These are phyloP conservation scores for Dactylella cylindrospora DNA, from an alignment of 2,329 filamentous ascomycete species.

Conservation along the genomic window DNA sequence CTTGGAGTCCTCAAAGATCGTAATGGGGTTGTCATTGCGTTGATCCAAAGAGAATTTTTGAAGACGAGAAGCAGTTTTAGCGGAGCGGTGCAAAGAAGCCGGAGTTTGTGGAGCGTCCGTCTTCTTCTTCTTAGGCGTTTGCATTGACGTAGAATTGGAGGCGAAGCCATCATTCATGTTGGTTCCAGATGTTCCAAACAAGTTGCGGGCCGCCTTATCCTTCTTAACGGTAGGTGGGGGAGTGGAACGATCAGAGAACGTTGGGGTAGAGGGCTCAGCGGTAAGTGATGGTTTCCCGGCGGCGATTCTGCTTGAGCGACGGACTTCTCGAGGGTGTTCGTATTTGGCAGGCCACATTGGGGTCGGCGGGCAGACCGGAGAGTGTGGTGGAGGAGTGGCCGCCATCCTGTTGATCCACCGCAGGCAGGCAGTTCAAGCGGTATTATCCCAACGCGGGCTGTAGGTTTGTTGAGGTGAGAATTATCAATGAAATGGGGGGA, in stretches of 20 bases:
- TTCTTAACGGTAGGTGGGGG: constrained; percentile 32
- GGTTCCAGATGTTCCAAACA: constrained; percentile 7
- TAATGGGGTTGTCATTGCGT: constrained; percentile 24
- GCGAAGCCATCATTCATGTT: too few species aligned
- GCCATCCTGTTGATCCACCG: constrained; percentile 33
- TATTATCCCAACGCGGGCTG: not conserved
- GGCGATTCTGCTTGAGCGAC: constrained; percentile 33
- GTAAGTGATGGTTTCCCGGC: constrained; percentile 15
- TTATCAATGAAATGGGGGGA: not conserved
- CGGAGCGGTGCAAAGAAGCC: constrained; percentile 25
- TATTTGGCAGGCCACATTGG: constrained; percentile 35
- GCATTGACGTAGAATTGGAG: not conserved
- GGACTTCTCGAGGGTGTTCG: constrained; percentile 35
- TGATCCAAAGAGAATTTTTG: constrained; percentile 38
- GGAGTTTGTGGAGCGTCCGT: constrained; percentile 17
- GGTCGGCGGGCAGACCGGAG: constrained; percentile 18
- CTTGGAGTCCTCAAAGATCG: constrained; percentile 36
- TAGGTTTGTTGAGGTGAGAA: not conserved
- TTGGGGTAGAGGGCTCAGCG: constrained; percentile 38
- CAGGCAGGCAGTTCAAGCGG: not conserved
- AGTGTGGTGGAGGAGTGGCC: constrained; percentile 25
- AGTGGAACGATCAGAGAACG: constrained; percentile 15
- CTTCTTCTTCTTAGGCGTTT: constrained; percentile 40
- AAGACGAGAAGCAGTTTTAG: constrained; percentile 33
- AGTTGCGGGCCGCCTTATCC: constrained; percentile 20